phyloP scores from a whole-genome alignment of 345 rosid genomes.

The Combretum micranthum region DNA sequence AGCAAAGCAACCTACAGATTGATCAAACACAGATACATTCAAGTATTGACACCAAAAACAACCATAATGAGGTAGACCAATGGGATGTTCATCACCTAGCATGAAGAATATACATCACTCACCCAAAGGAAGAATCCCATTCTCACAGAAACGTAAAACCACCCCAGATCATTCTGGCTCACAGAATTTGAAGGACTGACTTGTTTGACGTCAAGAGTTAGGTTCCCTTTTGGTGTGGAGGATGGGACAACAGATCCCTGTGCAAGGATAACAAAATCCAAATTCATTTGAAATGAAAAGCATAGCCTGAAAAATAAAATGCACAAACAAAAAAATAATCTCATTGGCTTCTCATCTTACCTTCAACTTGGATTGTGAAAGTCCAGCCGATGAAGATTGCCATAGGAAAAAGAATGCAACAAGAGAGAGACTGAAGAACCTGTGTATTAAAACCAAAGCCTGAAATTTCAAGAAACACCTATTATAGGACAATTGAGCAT shows the following conservation, averaged over 20 bases:
- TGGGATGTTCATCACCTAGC: too few species aligned
- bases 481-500: slow-evolving; percentile 14
- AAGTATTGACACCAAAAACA: not conserved
- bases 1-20: slow-evolving; percentile 68
- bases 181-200: slow-evolving; percentile 21
- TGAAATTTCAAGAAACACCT: slow-evolving; percentile 47
- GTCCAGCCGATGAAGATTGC: slow-evolving; percentile 50
- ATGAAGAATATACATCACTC: slow-evolving; percentile 8
- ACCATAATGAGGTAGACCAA: too few species aligned
- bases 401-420: slow-evolving; percentile 69
- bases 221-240: slow-evolving; percentile 27
- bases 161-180: slow-evolving; percentile 50
- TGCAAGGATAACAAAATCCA: slow-evolving; percentile 8
- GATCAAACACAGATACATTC: not conserved
- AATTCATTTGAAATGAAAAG: not conserved
- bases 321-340: not conserved
- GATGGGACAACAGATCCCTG: slow-evolving; percentile 40
- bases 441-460: slow-evolving; percentile 90
- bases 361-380: slow-evolving; percentile 35
- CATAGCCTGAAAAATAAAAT: not conserved
- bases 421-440: slow-evolving; percentile 84
- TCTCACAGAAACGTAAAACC: slow-evolving; percentile 73
- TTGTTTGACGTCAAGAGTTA: slow-evolving; percentile 19
- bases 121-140: slow-evolving; percentile 94
- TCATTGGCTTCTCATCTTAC: slow-evolving; percentile 22